Evolutionary conservation across 352 stramenopile genomes (phyloP).

Genomic region (Globisporangium nagaii): DNA sequence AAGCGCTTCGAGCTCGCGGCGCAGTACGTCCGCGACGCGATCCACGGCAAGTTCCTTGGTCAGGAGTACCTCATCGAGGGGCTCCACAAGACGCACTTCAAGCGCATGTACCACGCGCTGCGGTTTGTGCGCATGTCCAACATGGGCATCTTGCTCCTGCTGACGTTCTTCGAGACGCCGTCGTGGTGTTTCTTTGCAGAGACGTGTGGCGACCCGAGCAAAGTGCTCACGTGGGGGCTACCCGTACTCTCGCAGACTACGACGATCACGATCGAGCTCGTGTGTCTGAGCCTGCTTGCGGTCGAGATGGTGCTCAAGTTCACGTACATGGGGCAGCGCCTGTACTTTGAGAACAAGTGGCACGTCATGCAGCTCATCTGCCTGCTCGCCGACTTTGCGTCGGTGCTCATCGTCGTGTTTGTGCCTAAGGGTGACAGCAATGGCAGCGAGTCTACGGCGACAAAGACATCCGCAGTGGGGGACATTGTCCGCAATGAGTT

Average conservation of each 20-base stretch:
- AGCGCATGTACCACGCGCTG: slow-evolving; percentile 44
- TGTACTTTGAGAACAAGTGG: slow-evolving; percentile 59
- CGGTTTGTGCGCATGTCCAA: slow-evolving; percentile 34
- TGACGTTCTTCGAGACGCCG: slow-evolving; percentile 53
- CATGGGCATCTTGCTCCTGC: slow-evolving; percentile 34
- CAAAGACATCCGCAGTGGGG: background rate
- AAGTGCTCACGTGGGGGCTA: slow-evolving; percentile 30
- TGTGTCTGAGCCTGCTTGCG: slow-evolving; percentile 34
- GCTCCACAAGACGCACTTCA: slow-evolving; percentile 39
- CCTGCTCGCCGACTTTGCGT: slow-evolving; percentile 32
- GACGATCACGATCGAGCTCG: slow-evolving; percentile 34
- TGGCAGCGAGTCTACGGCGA: background rate
- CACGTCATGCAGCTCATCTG: slow-evolving; percentile 40
- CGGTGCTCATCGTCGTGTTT: slow-evolving; percentile 32
- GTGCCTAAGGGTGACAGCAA: slow-evolving; percentile 5
- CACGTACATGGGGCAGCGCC: slow-evolving; percentile 34
- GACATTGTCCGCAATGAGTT: background rate
- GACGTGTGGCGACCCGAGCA: slow-evolving; percentile 24
- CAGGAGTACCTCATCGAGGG: slow-evolving; percentile 43
- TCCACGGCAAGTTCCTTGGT: slow-evolving; percentile 40
- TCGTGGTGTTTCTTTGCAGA: slow-evolving; percentile 47
- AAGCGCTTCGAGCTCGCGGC: slow-evolving; percentile 35
- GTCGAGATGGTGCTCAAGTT: slow-evolving; percentile 46
- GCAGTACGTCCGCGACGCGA: slow-evolving; percentile 39
- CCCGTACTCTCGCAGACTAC: slow-evolving; percentile 22